These are phyloP conservation scores for Hymenoscyphus infarciens DNA, from an alignment of 2,329 filamentous ascomycete species.

Conservation along the genomic window DNA sequence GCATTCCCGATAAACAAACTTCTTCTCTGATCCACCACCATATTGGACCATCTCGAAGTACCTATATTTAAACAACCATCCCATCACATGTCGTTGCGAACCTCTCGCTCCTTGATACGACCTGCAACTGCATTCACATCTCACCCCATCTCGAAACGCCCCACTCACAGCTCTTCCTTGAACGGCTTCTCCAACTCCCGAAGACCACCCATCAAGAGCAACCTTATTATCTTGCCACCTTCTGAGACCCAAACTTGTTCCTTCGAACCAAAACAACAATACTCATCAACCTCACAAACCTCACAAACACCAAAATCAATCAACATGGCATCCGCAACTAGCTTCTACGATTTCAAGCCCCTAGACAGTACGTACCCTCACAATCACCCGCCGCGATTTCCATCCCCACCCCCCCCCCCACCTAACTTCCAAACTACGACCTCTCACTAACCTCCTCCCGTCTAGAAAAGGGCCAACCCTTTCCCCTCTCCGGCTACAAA, in stretches of 20 bases:
- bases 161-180: not conserved
- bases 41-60: not conserved
- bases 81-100: constrained; percentile 3
- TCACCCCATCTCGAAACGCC: not conserved
- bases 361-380: constrained; percentile 63
- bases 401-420: constrained; percentile 9
- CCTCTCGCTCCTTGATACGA: constrained; percentile 15
- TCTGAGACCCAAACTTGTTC: constrained; percentile 5
- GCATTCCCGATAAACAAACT: not conserved
- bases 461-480: constrained; percentile 70
- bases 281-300: not conserved
- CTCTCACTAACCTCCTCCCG: constrained; percentile 12
- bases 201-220: constrained; percentile 14
- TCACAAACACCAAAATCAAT: constrained; percentile 6
- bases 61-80: not conserved
- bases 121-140: constrained; percentile 12
- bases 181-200: not conserved
- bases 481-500: constrained; percentile 67
- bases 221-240: constrained; percentile 1
- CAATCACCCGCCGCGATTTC: not conserved
- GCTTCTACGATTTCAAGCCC: constrained; percentile 81
- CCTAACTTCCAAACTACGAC: not conserved
- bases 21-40: not conserved
- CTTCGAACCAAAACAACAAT: constrained; percentile 8
- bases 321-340: constrained; percentile 63